phyloP scores from a whole-genome alignment of 805 yeast genomes.

The Hanseniaspora singularis region DNA sequence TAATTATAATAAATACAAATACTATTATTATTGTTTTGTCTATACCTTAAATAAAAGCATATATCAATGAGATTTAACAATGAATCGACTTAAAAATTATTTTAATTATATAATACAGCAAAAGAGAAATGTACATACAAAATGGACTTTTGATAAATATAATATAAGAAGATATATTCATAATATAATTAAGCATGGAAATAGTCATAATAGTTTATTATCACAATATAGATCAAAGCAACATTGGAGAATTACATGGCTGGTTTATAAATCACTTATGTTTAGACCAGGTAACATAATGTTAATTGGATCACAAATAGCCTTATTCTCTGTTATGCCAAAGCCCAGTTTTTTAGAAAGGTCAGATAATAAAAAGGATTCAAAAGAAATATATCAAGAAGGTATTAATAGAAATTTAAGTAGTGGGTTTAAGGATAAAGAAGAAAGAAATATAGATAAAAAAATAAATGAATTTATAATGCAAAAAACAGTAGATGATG shows the following conservation, averaged over 20 bases:
- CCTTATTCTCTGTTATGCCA: neutral
- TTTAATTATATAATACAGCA: neutral
- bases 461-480: neutral
- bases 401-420: neutral
- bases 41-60: no score
- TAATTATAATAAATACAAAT: no score
- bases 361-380: neutral
- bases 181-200: neutral
- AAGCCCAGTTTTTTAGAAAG: neutral
- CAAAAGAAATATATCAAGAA: neutral
- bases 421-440: neutral
- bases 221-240: neutral
- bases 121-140: neutral
- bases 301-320: conserved; percentile 2
- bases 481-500: conserved; percentile 2
- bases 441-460: neutral
- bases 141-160: neutral
- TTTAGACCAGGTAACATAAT: conserved; percentile 8
- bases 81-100: conserved; percentile 1
- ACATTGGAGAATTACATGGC: conserved; percentile 12
- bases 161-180: conserved; percentile 7
- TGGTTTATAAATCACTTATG: conserved; percentile 11
- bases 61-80: no score
- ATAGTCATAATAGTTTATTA: neutral
- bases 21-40: no score